Evolutionary conservation across 2,329 filamentous ascomycete genomes (phyloP), one percentile per base, ranked within the genome.

Genomic region (Phoma sp.): DNA sequence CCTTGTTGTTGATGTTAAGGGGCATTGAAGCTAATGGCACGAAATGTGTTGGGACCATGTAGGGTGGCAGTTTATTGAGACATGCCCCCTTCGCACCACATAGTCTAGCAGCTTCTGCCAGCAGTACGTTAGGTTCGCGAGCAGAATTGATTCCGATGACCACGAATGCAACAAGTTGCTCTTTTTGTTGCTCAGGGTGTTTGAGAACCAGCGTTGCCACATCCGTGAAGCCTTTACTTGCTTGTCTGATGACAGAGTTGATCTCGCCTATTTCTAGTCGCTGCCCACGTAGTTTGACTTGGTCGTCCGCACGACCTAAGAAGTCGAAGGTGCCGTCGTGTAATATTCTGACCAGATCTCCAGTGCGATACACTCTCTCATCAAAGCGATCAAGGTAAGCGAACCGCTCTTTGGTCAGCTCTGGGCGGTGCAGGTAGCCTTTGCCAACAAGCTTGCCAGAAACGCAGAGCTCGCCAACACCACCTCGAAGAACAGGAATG

Each of bases 1-100:
- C 88, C 70, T 97, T 97, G 74, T 96, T 96, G 72, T 96, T 97
- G 6, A 90, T 79, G 1, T 91, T 96, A 0, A 97, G 79, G 0
- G 93, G 93, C 47, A 97, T 86, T 7, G 78, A 81, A 0, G 86
- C 82, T 7, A 96, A 76, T 3, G 83, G 84, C 20, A 96, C 78
- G 53, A 96, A 86, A 66, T 95, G 91, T 0, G 91, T 93, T 0
- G 93, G 93, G 2, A 97, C 84, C 93, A 97, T 97, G 71, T 97
- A 97, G 0, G 83, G 84, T 0, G 93, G 90, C 3, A 97, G 81
- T 18, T 80, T 85, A 2, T 83, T 78, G 28, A 84, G 83, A 62
- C 92, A 96, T n/a, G 85, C 83, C 20, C 82, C 77, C 64, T 10
- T 77, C 4, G 59, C 62, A 4, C 45, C 53, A 4, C 57, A 55